phyloP scores from a whole-genome alignment of 1,284 basidiomycete genomes.

The Coniophora puteana region DNA sequence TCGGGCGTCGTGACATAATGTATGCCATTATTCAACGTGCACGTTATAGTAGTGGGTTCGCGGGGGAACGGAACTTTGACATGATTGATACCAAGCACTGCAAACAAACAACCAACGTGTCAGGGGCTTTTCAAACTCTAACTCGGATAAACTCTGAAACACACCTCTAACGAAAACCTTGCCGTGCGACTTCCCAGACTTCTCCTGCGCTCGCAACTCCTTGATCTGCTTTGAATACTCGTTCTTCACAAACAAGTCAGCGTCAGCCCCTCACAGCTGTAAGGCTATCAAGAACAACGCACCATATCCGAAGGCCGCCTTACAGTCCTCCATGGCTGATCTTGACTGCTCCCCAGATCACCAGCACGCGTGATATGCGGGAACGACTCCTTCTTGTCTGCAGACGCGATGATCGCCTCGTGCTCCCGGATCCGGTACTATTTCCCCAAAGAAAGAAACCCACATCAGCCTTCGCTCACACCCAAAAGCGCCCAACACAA shows the following conservation, averaged over 20 bases:
- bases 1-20: slow-evolving; percentile 95
- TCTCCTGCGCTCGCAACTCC: slow-evolving; percentile 75
- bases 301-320: slow-evolving; percentile 93
- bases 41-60: slow-evolving; percentile 75
- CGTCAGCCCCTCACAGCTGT: slow-evolving; percentile 4
- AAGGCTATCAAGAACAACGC: slow-evolving; percentile 18
- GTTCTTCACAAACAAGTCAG: slow-evolving; percentile 49
- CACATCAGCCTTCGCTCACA: slow-evolving; percentile 2
- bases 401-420: slow-evolving; percentile 79
- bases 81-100: slow-evolving; percentile 77
- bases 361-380: slow-evolving; percentile 69
- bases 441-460: slow-evolving; percentile 24
- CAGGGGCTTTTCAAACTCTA: background rate
- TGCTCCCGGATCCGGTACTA: slow-evolving; percentile 68
- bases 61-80: slow-evolving; percentile 73
- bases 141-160: slow-evolving; percentile 14
- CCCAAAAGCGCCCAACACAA: no score
- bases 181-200: slow-evolving; percentile 76
- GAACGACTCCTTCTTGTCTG: slow-evolving; percentile 63
- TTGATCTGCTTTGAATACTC: slow-evolving; percentile 88
- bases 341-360: slow-evolving; percentile 78
- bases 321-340: slow-evolving; percentile 88
- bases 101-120: slow-evolving; percentile 7
- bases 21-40: slow-evolving; percentile 94
- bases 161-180: slow-evolving; percentile 92